Evolutionary conservation across 225 moss, liverwort and hornwort species (phyloP), one percentile per base, ranked within the genome.

Genomic region (Climacium dendroides): DNA sequence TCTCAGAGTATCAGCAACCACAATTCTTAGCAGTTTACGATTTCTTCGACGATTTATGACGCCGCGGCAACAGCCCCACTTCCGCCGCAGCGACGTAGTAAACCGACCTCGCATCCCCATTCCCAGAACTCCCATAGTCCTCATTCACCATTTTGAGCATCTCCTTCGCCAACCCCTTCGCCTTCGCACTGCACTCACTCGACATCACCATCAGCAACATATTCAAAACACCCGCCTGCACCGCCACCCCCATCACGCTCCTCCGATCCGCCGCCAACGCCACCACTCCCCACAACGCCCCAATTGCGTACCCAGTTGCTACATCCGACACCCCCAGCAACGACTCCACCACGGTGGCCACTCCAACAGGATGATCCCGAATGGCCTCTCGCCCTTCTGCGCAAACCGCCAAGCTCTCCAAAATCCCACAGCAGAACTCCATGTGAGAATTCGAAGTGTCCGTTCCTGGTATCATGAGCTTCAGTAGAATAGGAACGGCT

Each of bases 321-420:
- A 79, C 77, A 19, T 90, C 90, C n/a, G 95, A 95, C 20, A 90
- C 89, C 29, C 91, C 95, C 3, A 95, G 77, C 64, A 96, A 52
- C 23, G 92, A 83, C 59, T 92, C 93, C 34, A 95, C 93, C 9
- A 96, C 74, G 70, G 88, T 89, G 19, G 91, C 87, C 50, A 96
- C 89, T 45, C 95, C 96, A 14, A 90, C 25, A 12, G 92, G 91
- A 37, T 95, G 93, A 15, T 88, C 91, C 29, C 90, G 87, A 7
- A 96, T 94, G 19, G 93, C 95, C 35, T 95, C 95, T n/a, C 96
- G 92, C 10, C 96, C 95, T 74, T 95, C 95, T 11, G 96, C 95
- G 77, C 93, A 95, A 23, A 81, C 83, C 9, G 94, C 89, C 48
- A 95, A 89, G 13, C 90, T 74, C 86, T 95, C 95, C 71, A 96